These are phyloP conservation scores for Conoideocrella luteorostrata DNA, from an alignment of 2,329 filamentous ascomycete genomes.

Conservation along the genomic window DNA sequence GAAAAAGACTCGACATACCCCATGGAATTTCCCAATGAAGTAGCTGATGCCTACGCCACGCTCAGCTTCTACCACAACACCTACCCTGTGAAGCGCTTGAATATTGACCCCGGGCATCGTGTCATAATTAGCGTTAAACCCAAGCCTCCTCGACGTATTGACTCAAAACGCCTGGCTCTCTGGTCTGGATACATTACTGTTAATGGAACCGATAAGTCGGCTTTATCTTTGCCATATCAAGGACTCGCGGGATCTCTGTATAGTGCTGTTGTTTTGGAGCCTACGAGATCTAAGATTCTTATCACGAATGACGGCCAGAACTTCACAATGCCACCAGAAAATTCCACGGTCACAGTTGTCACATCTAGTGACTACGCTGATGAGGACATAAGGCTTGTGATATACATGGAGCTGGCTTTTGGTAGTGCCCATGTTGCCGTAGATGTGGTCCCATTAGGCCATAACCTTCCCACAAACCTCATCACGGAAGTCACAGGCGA, in stretches of 20 bases:
- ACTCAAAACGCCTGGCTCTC: constrained; percentile 30
- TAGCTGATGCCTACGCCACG: constrained; percentile 32
- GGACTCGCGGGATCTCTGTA: constrained; percentile 30
- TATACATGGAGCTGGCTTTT: too few relatives aligned
- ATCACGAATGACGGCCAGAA: too few relatives aligned
- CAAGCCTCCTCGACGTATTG: constrained; percentile 30
- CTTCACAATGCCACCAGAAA: too few relatives aligned
- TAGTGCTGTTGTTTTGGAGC: constrained; percentile 14
- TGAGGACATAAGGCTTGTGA: too few relatives aligned
- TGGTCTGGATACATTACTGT: constrained; percentile 37
- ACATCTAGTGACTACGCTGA: too few relatives aligned
- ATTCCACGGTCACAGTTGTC: too few relatives aligned
- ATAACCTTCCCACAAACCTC: constrained; percentile 17
- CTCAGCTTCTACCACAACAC: constrained; percentile 34
- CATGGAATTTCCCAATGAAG: constrained; percentile 38
- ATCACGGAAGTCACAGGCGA: constrained; percentile 28
- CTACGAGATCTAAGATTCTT: too few relatives aligned
- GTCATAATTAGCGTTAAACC: constrained; percentile 40
- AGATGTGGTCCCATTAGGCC: too few relatives aligned
- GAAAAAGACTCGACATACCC: constrained; percentile 27
- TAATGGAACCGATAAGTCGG: constrained; percentile 29
- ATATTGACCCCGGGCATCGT: constrained; percentile 33
- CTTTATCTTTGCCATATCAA: constrained; percentile 33
- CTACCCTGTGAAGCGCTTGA: too few relatives aligned
- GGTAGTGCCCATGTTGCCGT: too few relatives aligned